Conservation (phyloP, 257 asterid species). For the Ajuga chamaepitys region DNA sequence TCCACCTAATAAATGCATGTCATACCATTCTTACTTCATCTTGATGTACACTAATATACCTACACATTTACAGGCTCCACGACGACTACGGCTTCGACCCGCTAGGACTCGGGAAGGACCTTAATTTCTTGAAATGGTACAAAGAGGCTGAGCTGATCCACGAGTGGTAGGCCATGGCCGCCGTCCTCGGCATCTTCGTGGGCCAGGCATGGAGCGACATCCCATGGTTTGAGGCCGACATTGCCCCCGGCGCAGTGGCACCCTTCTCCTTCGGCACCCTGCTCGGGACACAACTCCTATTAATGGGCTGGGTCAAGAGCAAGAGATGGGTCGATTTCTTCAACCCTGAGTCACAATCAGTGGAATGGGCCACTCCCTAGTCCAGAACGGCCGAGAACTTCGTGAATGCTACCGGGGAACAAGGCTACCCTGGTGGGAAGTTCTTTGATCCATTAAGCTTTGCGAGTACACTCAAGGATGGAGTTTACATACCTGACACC, state of each 20-base stretch:
- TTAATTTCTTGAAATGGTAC: slow-evolving; percentile 96
- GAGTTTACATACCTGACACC: slow-evolving; percentile 59
- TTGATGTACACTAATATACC: neutral
- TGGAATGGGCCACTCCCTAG: slow-evolving; percentile 99
- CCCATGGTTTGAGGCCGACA: slow-evolving; percentile 97
- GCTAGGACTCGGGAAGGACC: slow-evolving; percentile 89
- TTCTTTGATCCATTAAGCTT: slow-evolving; percentile 75
- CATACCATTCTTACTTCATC: neutral
- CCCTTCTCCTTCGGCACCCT: slow-evolving; percentile 92
- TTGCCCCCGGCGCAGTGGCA: slow-evolving; percentile 89
- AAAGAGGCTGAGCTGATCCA: slow-evolving; percentile 98
- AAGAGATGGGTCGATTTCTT: slow-evolving; percentile 97
- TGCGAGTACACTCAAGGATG: slow-evolving; percentile 60
- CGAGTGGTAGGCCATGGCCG: slow-evolving; percentile 97
- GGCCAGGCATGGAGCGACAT: slow-evolving; percentile 95
- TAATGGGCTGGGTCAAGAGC: slow-evolving; percentile 99
- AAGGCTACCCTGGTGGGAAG: slow-evolving; percentile 93
- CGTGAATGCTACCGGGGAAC: slow-evolving; percentile 82
- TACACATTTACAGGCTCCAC: slow-evolving; percentile 38
- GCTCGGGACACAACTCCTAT: slow-evolving; percentile 88
- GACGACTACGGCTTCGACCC: slow-evolving; percentile 98
- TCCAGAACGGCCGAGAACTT: slow-evolving; percentile 79
- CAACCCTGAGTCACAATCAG: slow-evolving; percentile 82
- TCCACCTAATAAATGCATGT: neutral
- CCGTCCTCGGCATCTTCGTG: slow-evolving; percentile 83